Base-by-base conservation (phyloP, 371 early-diverging fungal genomes). In the Apophysomyces ossiformis region DNA sequence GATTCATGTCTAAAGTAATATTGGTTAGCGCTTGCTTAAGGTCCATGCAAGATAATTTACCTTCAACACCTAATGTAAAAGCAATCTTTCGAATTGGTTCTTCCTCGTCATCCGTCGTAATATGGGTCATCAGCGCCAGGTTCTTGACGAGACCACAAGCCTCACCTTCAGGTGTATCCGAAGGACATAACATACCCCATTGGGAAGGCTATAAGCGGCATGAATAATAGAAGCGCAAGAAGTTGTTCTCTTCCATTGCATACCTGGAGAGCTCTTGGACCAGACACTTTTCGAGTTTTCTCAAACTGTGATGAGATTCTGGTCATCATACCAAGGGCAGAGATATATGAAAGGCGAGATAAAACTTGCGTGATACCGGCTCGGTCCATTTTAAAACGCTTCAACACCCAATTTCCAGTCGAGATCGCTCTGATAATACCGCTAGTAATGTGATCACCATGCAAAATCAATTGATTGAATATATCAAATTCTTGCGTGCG, bases 141-240 rank as follows among this genome's bases (percentile, higher is more conserved):
- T 99, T 99, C 87, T 99, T 99, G 54, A 99, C 98, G 61, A 99
- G 87, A 71, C 99, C 99, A 83, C 99, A 99, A 0, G 96, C 96
- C 87, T 99, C 99, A 72, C 99, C 99, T 92, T 99, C 99, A 6
- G 99, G 99, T 4, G 99, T 99, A 80, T 99, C 99, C 0, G 96
- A 93, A 0, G 99, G 97, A 79, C 99, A 99, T 61, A 99, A 72
- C 95, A 99, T 95, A 68, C 99, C 99, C 96, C 97, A 99, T 75
- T 98, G 98, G 6, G 98, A 98, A 12, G 99, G 97, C 81, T 82
- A 70, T 18, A 18, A 16, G 5, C 36, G 59, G 65, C 18, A 64
- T 16, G 13, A 65, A 44, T 63, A 16, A 45, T 18, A 12, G 39
- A 44, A 12, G 5, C 37, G 7, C 11, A 58, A 38, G 47, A 60